A percentile compares a stretch with the other conserved stretches of the same genome.
Conservation (phyloP, 1,284 basidiomycete species). For the Dichomitus squalens region DNA sequence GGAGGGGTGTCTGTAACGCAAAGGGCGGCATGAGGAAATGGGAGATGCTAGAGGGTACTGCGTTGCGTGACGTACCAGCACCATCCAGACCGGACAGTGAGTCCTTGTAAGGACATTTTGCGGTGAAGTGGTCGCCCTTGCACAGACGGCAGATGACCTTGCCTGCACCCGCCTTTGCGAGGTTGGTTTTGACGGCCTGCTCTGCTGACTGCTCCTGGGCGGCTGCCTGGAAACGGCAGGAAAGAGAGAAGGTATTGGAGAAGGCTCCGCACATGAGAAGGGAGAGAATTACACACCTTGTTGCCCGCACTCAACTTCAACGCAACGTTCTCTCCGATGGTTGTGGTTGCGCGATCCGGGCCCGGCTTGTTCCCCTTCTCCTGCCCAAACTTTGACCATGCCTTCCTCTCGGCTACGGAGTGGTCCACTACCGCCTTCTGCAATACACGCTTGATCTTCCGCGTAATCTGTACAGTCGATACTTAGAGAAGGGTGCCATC, state of each 20-base stretch:
- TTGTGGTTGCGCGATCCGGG: conserved; percentile 94
- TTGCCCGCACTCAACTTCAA: conserved; percentile 88
- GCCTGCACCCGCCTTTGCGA: conserved; percentile 76
- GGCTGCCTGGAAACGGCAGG: conserved; percentile 37
- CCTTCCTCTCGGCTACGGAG: conserved; percentile 90
- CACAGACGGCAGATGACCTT: conserved; percentile 94
- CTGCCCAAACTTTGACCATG: conserved; percentile 93
- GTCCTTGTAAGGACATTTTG: conserved; percentile 98
- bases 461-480: conserved; percentile 65
- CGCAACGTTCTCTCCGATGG: conserved; percentile 89
- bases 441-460: conserved; percentile 85
- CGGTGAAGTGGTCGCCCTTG: conserved; percentile 97
- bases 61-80: conserved; percentile 42
- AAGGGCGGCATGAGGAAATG: conserved; percentile 13
- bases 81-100: conserved; percentile 81
- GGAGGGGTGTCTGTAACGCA: conserved; percentile 44
- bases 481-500: background rate
- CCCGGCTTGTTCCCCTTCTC: conserved; percentile 90
- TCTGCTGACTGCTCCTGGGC: conserved; percentile 75
- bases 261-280: background rate
- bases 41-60: conserved; percentile 6
- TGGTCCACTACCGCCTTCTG: conserved; percentile 95
- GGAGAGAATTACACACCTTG: conserved; percentile 53
- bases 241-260: background rate
- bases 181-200: conserved; percentile 70